Evolutionary conservation across 805 yeast species (phyloP).

Genomic region (Kazachstania psychrophila): DNA sequence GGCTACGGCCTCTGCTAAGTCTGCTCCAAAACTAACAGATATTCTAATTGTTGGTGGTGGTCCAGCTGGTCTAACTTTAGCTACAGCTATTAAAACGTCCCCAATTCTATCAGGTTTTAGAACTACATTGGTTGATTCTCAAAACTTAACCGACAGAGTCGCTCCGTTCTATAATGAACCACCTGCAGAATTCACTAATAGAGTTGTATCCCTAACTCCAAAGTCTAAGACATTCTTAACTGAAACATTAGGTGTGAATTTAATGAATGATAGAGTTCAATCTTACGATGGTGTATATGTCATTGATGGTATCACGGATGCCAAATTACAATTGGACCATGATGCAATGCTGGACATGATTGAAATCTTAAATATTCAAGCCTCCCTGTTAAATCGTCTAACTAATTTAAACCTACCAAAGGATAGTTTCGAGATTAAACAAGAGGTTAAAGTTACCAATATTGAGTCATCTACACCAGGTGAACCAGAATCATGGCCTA

Average conservation of each 20-base stretch:
- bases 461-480: slow-evolving; percentile 35
- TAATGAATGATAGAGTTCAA: slow-evolving; percentile 63
- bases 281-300: slow-evolving; percentile 75
- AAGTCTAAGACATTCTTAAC: slow-evolving; percentile 57
- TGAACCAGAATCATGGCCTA: slow-evolving; percentile 58
- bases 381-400: slow-evolving; percentile 51
- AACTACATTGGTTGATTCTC: slow-evolving; percentile 68
- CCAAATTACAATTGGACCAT: slow-evolving; percentile 50
- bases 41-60: slow-evolving; percentile 93
- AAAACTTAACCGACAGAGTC: slow-evolving; percentile 43
- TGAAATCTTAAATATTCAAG: slow-evolving; percentile 78
- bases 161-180: slow-evolving; percentile 32
- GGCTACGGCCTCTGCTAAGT: slow-evolving; percentile 8
- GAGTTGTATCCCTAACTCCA: slow-evolving; percentile 84
- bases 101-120: slow-evolving; percentile 49
- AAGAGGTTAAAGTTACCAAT: slow-evolving; percentile 55
- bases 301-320: slow-evolving; percentile 71
- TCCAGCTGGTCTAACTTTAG: slow-evolving; percentile 86
- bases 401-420: slow-evolving; percentile 25
- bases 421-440: slow-evolving; percentile 39
- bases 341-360: slow-evolving; percentile 68
- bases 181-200: slow-evolving; percentile 51
- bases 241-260: slow-evolving; percentile 68
- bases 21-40: slow-evolving; percentile 38
- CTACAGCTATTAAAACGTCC: slow-evolving; percentile 69